Percentiles rank a stretch among this genome's conserved stretches.
phyloP scores from a whole-genome alignment of 2,329 filamentous ascomycete genomes.

The Sarocladium oryzae region DNA sequence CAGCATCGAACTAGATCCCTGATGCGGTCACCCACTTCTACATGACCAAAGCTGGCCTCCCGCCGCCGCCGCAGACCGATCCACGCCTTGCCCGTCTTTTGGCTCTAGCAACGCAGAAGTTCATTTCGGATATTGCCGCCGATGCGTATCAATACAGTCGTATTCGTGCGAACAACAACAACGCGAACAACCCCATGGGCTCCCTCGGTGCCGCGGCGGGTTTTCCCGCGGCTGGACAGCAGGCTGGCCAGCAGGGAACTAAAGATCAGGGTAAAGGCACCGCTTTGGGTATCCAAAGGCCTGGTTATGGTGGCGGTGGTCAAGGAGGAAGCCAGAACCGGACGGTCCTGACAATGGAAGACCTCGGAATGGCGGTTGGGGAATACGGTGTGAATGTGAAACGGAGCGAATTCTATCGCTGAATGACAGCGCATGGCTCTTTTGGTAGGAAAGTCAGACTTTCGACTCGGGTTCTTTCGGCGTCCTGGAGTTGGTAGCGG shows the following conservation, averaged over 20 bases:
- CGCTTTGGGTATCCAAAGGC: constrained; percentile 66
- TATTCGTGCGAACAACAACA: constrained; percentile 82
- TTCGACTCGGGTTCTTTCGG: constrained; percentile 9
- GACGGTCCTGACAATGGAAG: constrained; percentile 97
- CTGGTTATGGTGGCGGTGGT: constrained; percentile 80
- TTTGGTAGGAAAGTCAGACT: not conserved
- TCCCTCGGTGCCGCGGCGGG: constrained; percentile 71
- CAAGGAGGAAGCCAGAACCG: constrained; percentile 83
- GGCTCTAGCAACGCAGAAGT: constrained; percentile 97
- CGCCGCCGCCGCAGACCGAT: constrained; percentile 85
- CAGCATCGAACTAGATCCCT: constrained; percentile 60
- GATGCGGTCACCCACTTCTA: constrained; percentile 98
- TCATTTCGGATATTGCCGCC: constrained; percentile 93
- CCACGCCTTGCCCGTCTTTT: constrained; percentile 86
- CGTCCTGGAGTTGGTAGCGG: not conserved
- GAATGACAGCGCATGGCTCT: constrained; percentile 8
- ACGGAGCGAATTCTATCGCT: constrained; percentile 94
- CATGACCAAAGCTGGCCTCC: constrained; percentile 89
- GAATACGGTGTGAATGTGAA: constrained; percentile 98
- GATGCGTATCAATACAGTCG: constrained; percentile 97
- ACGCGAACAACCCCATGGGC: constrained; percentile 86
- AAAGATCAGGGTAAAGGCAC: constrained; percentile 53
- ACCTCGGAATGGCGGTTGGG: constrained; percentile 93
- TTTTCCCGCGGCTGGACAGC: constrained; percentile 59
- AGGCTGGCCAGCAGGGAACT: constrained; percentile 43